Percentiles rank a stretch among this genome's conserved stretches.
Conservation (phyloP, 2,329 filamentous ascomycete species). For the Parascedosporium putredinis region DNA sequence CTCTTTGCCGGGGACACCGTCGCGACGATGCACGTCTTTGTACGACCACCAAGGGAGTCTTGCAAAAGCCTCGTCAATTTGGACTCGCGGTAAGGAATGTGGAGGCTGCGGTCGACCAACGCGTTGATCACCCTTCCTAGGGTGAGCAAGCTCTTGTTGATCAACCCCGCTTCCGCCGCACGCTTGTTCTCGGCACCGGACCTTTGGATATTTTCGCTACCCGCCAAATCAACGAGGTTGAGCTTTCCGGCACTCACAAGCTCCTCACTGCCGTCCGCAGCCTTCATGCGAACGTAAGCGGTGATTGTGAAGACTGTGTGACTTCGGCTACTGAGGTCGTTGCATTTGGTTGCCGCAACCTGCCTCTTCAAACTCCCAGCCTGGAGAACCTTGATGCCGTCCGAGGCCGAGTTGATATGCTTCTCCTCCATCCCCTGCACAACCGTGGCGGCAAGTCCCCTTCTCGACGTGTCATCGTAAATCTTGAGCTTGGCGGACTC, state of each 20-base stretch:
- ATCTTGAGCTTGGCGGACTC: constrained; percentile 86
- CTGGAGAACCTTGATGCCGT: constrained; percentile 82
- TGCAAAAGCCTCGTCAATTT: constrained; percentile 91
- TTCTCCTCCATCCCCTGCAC: constrained; percentile 98
- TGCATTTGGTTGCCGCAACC: constrained; percentile 99
- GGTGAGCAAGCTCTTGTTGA: constrained; percentile 95
- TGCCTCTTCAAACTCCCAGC: constrained; percentile 87
- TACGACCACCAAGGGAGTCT: constrained; percentile 89
- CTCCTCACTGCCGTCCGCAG: constrained; percentile 78
- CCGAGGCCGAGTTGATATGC: constrained; percentile 73
- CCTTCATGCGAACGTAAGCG: constrained; percentile 72
- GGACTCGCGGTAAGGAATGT: constrained; percentile 89
- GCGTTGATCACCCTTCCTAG: constrained; percentile 96
- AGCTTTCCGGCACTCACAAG: constrained; percentile 86
- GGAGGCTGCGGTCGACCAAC: constrained; percentile 75
- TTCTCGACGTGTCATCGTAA: constrained; percentile 80
- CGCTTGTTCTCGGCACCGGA: constrained; percentile 98
- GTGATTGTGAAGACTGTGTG: constrained; percentile 98
- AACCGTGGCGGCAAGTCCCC: constrained; percentile 72
- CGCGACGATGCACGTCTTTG: constrained; percentile 97
- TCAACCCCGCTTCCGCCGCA: constrained; percentile 86
- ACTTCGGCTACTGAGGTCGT: constrained; percentile 91
- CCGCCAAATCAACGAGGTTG: constrained; percentile 91
- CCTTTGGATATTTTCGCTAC: constrained; percentile 94
- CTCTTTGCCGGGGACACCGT: constrained; percentile 90